A percentile compares a stretch with the other conserved stretches of the same genome.
These are phyloP conservation scores for Candida coquimbonensis DNA, from an alignment of 805 yeast species.

Conservation along the genomic window DNA sequence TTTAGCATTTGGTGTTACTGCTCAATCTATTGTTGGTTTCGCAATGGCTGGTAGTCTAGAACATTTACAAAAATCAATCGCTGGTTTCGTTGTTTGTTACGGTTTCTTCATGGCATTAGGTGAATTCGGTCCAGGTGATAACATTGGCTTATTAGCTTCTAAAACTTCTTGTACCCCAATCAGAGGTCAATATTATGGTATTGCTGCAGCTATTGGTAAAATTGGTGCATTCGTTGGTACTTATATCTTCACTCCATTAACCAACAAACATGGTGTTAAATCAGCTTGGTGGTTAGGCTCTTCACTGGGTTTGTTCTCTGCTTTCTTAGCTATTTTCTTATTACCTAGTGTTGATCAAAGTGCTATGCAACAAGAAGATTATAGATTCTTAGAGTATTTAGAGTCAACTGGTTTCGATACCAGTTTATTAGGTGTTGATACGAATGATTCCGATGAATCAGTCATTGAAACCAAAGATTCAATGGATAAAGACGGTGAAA, in stretches of 20 bases:
- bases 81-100: constrained; percentile 75
- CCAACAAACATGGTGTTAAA: constrained; percentile 56
- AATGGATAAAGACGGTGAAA: too few species aligned
- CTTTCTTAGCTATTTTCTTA: constrained; percentile 57
- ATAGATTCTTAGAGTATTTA: constrained; percentile 60
- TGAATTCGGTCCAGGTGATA: constrained; percentile 93
- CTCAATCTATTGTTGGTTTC: constrained; percentile 76
- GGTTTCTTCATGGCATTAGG: constrained; percentile 86
- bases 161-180: constrained; percentile 82
- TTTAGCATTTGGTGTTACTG: constrained; percentile 54
- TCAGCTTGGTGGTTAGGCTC: constrained; percentile 83
- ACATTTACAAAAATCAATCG: constrained; percentile 52
- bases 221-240: constrained; percentile 91
- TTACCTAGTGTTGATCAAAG: constrained; percentile 81
- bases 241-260: constrained; percentile 79
- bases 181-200: constrained; percentile 86
- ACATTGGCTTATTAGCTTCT: constrained; percentile 80
- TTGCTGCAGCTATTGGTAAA: constrained; percentile 89
- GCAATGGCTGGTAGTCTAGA: constrained; percentile 72
- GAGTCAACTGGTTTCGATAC: constrained; percentile 64
- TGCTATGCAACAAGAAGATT: constrained; percentile 74
- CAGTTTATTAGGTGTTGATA: constrained; percentile 38
- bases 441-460: constrained; percentile 2
- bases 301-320: constrained; percentile 67
- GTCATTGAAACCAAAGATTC: background rate